Evolutionary conservation across 164 flowering plant genomes (phyloP), one percentile per base, ranked within the genome.

Genomic region (Nymphaea thermarum): DNA sequence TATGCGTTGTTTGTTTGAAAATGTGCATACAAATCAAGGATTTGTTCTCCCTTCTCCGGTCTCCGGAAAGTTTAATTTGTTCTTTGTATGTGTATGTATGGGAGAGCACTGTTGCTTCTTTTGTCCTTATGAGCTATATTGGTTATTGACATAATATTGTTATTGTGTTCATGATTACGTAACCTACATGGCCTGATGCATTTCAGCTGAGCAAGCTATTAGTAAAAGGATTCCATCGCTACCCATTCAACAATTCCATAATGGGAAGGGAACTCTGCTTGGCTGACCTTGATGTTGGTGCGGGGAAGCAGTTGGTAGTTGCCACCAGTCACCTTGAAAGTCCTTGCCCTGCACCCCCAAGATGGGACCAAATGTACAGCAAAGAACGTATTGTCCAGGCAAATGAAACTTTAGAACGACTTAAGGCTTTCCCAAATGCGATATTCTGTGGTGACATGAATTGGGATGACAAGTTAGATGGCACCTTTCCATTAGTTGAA

Each of bases 321-420:
- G 96, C 98, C 51, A 95, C 98, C 3, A 87, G 87, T 80, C 99
- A 94, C 78, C 96, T 94, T 51, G 99, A 94, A 81, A 94, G 99
- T 69, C 99, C 99, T 6, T 85, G 89, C 72, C 99, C 96, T 15
- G 85, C 67, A 15, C 97, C 96, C 66, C 98, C 98, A 16, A 91
- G 63, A 64, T 93, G 96, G 97, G 83, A 93, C 78, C 97, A 94
- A 65, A 90, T 86, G 96, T 88, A 44, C 77, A 89, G 96, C 82
- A 82, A 82, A 76, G 96, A 93, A 77, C 87, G 98, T 11, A 91
- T 91, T n/a, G 81, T 70, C 11, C 98, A 93, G 70, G 98, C 98
- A 42, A 85, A 82, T 68, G 86, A 89, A 68, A 82, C 87, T 55
- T 15, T 88, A 12, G 71, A 55, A 60, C 51, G 76, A 67, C 92